These are phyloP conservation scores for rapeseed (Brassica napus) DNA, from an alignment of 345 rosid species.

Conservation along the genomic window Da-Ae NC_063436.1:27906501-27907000, in stretches of 20 bases:
- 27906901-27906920: background rate
- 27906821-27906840: slow-evolving; percentile 32
- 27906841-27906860: background rate
- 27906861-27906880: background rate
- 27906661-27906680: slow-evolving; percentile 38
- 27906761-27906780: slow-evolving; percentile 21
- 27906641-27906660: slow-evolving; percentile 28
- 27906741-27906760: slow-evolving; percentile 16
- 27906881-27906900: background rate
- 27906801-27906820: slow-evolving; percentile 25
- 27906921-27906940: slow-evolving; percentile 7
- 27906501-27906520: background rate
- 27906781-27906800: slow-evolving; percentile 23
- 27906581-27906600: background rate
- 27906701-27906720: slow-evolving; percentile 36
- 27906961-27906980: slow-evolving; percentile 39
- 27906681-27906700: slow-evolving; percentile 30
- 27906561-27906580: slow-evolving; percentile 14
- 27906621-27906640: slow-evolving; percentile 17
- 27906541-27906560: slow-evolving; percentile 1
- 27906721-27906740: slow-evolving; percentile 25
- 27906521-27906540: background rate
- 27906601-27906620: background rate
- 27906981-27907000: slow-evolving; percentile 39
- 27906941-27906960: slow-evolving; percentile 21